Percentiles rank a stretch among this genome's conserved stretches.
Conservation (phyloP, 768 basidiomycete species). For the Leccinum pellstonianum region DNA sequence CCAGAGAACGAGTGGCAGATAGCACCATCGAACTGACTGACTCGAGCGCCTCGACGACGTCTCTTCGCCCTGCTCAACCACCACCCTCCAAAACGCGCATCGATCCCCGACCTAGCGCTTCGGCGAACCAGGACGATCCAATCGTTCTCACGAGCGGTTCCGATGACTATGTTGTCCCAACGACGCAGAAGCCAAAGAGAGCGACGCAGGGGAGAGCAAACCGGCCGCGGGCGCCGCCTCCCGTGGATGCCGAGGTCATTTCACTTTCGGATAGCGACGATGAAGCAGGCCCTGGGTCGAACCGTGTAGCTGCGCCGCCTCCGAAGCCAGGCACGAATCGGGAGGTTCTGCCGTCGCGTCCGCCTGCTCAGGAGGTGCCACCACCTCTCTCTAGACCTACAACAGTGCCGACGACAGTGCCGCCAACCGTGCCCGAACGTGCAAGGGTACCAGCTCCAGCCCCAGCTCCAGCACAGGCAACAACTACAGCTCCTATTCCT, state of each 20-base stretch:
- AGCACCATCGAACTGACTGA: conserved; percentile 23
- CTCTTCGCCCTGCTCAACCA: conserved; percentile 7
- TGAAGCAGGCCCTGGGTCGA: neutral
- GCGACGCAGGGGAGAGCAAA: conserved; percentile 1
- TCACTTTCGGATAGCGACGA: conserved; percentile 30
- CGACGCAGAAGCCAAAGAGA: conserved; percentile 1
- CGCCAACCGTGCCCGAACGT: neutral
- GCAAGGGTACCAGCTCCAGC: neutral
- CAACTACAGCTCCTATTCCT: neutral
- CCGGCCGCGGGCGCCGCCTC: conserved; percentile 5
- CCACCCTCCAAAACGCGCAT: neutral
- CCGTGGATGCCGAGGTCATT: conserved; percentile 27
- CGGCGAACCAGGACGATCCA: conserved; percentile 7
- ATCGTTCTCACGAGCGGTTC: conserved; percentile 30
- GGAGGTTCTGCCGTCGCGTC: neutral
- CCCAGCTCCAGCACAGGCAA: neutral
- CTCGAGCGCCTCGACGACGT: conserved; percentile 17
- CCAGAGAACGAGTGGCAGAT: conserved; percentile 5
- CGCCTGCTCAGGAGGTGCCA: neutral
- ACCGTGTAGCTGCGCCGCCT: neutral
- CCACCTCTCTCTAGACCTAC: neutral
- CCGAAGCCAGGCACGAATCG: neutral
- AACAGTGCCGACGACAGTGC: neutral
- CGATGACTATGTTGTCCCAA: conserved; percentile 11
- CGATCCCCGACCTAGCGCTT: neutral